Conservation (phyloP, 2,329 filamentous ascomycete species). For the Remersonia thermophila region DNA sequence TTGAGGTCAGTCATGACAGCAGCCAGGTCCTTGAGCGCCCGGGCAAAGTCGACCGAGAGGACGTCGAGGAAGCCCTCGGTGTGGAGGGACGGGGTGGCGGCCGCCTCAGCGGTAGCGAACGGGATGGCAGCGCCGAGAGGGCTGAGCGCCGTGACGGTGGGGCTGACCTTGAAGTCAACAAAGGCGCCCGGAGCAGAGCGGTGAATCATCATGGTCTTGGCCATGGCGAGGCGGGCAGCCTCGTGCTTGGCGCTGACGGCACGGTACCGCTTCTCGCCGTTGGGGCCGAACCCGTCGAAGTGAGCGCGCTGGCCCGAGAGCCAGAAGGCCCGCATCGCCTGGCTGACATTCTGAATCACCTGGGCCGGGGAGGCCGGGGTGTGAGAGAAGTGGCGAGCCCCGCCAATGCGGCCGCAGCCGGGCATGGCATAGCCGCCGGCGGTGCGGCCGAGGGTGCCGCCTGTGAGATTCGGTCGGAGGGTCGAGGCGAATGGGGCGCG, state of each 20-base stretch:
- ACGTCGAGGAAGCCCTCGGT: constrained; percentile 74
- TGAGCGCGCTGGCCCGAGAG: constrained; percentile 81
- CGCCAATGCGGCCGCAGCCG: constrained; percentile 56
- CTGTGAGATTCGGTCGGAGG: constrained; percentile 83
- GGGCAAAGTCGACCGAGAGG: constrained; percentile 77
- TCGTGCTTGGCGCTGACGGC: constrained; percentile 64
- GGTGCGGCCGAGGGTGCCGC: constrained; percentile 69
- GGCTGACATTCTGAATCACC: constrained; percentile 89
- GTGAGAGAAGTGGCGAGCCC: constrained; percentile 81
- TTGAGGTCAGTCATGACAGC: constrained; percentile 71
- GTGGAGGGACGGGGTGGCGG: constrained; percentile 52
- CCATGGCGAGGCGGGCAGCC: constrained; percentile 56
- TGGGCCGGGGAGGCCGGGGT: constrained; percentile 74
- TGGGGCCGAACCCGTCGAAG: constrained; percentile 64
- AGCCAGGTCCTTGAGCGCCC: constrained; percentile 72
- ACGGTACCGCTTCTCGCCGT: constrained; percentile 69
- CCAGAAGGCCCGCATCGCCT: constrained; percentile 82
- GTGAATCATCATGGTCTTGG: constrained; percentile 28
- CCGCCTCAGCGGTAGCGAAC: constrained; percentile 28
- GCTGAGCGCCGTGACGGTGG: constrained; percentile 79
- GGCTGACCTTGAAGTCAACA: constrained; percentile 79
- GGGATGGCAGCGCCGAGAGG: constrained; percentile 50
- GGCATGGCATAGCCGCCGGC: constrained; percentile 75
- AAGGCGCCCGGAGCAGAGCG: constrained; percentile 58
- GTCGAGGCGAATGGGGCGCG: constrained; percentile 79